Percentiles rank a stretch among this genome's conserved stretches.
phyloP scores from a whole-genome alignment of 768 basidiomycete species.

The Pleurotus ostreatus region DNA sequence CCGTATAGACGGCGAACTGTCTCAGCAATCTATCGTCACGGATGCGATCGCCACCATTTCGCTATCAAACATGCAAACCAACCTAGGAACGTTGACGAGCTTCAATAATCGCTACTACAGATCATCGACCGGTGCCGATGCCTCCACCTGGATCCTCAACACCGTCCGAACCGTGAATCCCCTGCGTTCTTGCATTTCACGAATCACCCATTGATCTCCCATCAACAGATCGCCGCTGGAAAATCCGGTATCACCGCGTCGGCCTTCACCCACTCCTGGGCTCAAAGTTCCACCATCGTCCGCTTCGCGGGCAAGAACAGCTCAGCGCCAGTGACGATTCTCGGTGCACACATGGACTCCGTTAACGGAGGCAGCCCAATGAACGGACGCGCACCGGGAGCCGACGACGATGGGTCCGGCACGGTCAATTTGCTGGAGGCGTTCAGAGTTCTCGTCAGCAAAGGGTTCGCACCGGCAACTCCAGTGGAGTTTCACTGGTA shows the following conservation, averaged over 20 bases:
- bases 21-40: conserved; percentile 18
- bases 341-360: conserved; percentile 41
- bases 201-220: too few species aligned
- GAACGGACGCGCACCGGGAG: conserved; percentile 41
- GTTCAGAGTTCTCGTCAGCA: conserved; percentile 32
- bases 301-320: conserved; percentile 28
- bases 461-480: conserved; percentile 31
- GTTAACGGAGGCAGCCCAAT: conserved; percentile 34
- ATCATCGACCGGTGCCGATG: conserved; percentile 24
- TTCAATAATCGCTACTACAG: conserved; percentile 33
- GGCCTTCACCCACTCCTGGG: conserved; percentile 28
- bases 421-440: conserved; percentile 40
- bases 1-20: conserved; percentile 20
- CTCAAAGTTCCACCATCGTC: conserved; percentile 30
- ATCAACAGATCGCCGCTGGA: conserved; percentile 10
- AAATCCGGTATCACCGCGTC: conserved; percentile 25
- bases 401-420: conserved; percentile 47
- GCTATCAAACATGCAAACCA: conserved; percentile 22
- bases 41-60: conserved; percentile 19
- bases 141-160: conserved; percentile 27
- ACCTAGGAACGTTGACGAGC: conserved; percentile 24
- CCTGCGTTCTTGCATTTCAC: background rate
- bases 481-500: conserved; percentile 49
- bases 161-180: conserved; percentile 18
- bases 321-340: conserved; percentile 26